A percentile compares a stretch with the other conserved stretches of the same genome.
Conservation (phyloP, 257 asterid species). For the Solanum sejunctum region DNA sequence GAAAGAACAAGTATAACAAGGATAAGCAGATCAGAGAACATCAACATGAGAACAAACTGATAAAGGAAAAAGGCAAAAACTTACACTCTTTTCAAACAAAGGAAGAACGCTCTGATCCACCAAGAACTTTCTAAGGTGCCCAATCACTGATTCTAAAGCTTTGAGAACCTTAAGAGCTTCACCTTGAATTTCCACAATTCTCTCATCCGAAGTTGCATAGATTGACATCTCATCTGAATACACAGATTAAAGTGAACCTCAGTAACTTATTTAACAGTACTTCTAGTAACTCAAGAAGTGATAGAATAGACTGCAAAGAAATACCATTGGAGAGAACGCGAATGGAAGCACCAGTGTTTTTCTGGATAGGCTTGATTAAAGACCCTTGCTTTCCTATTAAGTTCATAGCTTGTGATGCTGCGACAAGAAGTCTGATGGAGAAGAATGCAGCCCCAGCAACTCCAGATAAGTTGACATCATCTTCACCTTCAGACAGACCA, state of each 20-base stretch:
- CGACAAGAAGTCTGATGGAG: conserved; percentile 53
- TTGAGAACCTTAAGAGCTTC: conserved; percentile 67
- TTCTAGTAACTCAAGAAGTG: not conserved
- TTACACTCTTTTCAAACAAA: conserved; percentile 73
- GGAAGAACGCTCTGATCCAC: conserved; percentile 85
- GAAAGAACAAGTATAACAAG: not conserved
- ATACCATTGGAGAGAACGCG: conserved; percentile 64
- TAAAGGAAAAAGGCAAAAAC: conserved; percentile 6
- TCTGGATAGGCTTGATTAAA: conserved; percentile 68
- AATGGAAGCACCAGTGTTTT: conserved; percentile 52
- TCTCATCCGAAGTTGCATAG: conserved; percentile 72
- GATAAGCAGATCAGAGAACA: not conserved
- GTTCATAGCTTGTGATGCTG: conserved; percentile 70
- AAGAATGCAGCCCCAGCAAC: conserved; percentile 43
- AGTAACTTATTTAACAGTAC: not conserved
- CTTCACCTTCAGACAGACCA: conserved; percentile 42
- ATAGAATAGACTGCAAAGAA: not conserved
- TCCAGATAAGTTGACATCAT: conserved; percentile 23
- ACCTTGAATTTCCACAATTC: conserved; percentile 79
- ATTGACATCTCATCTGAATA: conserved; percentile 49
- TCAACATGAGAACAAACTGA: not conserved
- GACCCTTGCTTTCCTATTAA: conserved; percentile 85
- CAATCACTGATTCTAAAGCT: conserved; percentile 75
- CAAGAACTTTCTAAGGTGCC: conserved; percentile 75
- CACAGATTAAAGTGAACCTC: not conserved